phyloP scores from a whole-genome alignment of 768 basidiomycete species.

The Boletus rubroflammeus region DNA sequence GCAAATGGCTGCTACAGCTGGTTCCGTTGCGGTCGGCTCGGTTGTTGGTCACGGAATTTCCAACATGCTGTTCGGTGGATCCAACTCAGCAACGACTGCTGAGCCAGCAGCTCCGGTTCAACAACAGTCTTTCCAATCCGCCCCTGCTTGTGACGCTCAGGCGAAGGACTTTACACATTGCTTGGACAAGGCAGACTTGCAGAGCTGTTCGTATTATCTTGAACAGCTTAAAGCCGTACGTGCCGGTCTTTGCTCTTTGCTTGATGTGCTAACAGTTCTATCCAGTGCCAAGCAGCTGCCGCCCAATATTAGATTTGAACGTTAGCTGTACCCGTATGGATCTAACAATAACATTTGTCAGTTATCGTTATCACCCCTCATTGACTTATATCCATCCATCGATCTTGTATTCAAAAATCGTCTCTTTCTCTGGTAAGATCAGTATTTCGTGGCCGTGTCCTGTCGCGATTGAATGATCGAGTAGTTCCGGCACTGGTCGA shows the following conservation, averaged over 20 bases:
- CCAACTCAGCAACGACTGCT: conserved; percentile 39
- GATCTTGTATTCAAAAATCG: not conserved
- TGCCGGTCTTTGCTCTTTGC: conserved; percentile 8
- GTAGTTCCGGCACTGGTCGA: not conserved
- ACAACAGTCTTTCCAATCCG: conserved; percentile 43
- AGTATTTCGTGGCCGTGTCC: not conserved
- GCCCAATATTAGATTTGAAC: conserved; percentile 42
- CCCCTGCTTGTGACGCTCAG: conserved; percentile 65
- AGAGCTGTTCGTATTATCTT: conserved; percentile 81
- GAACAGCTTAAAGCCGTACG: conserved; percentile 85
- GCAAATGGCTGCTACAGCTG: conserved; percentile 89
- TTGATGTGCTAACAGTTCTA: conserved; percentile 6
- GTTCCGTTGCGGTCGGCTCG: conserved; percentile 85
- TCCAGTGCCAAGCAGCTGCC: conserved; percentile 74
- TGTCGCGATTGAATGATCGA: not conserved
- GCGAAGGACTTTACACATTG: conserved; percentile 89
- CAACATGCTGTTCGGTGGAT: conserved; percentile 83
- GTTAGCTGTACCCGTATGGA: conserved; percentile 4
- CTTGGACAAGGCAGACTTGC: conserved; percentile 75
- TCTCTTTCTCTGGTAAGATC: not conserved
- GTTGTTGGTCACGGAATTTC: conserved; percentile 89
- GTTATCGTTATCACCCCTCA: conserved; percentile 2
- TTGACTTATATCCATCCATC: not conserved
- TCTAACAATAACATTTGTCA: conserved; percentile 8
- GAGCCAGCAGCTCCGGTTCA: conserved; percentile 49